These are phyloP conservation scores for Mycena belliarum DNA, from an alignment of 768 basidiomycete species.

Conservation along the genomic window DNA sequence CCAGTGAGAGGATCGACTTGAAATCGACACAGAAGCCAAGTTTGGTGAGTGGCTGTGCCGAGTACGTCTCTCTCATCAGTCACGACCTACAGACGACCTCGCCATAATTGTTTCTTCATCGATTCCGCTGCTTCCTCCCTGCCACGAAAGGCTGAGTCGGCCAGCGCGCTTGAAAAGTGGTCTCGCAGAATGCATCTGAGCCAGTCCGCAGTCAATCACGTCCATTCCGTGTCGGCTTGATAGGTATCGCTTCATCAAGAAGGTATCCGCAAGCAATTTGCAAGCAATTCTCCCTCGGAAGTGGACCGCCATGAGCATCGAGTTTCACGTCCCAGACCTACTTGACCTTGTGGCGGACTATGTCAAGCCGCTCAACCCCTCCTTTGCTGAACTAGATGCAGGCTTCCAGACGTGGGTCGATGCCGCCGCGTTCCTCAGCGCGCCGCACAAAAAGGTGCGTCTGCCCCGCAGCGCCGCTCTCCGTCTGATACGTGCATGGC, in stretches of 20 bases:
- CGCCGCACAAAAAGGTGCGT: slow-evolving; percentile 20
- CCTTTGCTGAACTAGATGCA: slow-evolving; percentile 18
- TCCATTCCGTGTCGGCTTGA: neutral
- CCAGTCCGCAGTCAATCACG: neutral
- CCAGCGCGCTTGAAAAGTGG: neutral
- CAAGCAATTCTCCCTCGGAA: no score
- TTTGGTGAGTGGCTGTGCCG: neutral
- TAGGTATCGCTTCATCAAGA: neutral
- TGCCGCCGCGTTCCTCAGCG: slow-evolving; percentile 17
- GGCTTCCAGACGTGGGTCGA: slow-evolving; percentile 24
- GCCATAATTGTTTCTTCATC: neutral
- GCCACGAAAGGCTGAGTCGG: no score
- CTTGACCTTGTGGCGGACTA: slow-evolving; percentile 16
- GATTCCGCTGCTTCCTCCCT: neutral
- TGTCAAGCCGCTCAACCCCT: slow-evolving; percentile 17
- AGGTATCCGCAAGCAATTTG: no score
- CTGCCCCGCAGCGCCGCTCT: neutral
- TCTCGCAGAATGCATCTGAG: slow-evolving; percentile 4
- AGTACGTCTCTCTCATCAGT: no score
- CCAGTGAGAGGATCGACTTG: no score
- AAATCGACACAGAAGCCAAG: no score
- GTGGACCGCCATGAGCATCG: neutral
- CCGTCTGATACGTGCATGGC: neutral
- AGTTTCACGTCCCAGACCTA: slow-evolving; percentile 16
- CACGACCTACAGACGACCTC: neutral